These are phyloP conservation scores for Rhynchospora breviuscula DNA, from an alignment of 176 grass and related monocot species.

Conservation along the genomic window DNA sequence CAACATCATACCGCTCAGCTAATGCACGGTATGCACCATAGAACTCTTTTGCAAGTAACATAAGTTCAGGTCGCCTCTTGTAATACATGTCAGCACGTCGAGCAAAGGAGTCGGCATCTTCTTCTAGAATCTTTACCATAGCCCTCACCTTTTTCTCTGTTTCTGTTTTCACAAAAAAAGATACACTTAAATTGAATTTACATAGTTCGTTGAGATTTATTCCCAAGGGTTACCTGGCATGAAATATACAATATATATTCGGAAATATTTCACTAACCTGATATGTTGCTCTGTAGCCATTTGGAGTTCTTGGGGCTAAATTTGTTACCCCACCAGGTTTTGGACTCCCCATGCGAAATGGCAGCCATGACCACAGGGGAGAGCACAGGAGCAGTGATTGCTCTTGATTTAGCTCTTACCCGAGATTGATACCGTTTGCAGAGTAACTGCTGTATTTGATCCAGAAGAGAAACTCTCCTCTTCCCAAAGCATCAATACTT, in stretches of 20 bases:
- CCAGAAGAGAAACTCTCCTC: constrained; percentile 13
- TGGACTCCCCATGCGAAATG: constrained; percentile 6
- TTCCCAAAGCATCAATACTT: constrained; percentile 6
- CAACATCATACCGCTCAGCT: constrained; percentile 24
- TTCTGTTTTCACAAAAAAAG: constrained; percentile 16
- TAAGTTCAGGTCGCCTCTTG: constrained; percentile 21
- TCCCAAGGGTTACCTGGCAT: neutral
- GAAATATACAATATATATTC: neutral
- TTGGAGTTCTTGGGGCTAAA: constrained; percentile 19
- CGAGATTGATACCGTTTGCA: neutral
- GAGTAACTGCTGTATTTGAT: constrained; percentile 10
- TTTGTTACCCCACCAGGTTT: constrained; percentile 6
- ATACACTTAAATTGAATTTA: neutral
- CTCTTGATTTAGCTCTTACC: constrained; percentile 11
- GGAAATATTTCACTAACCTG: neutral
- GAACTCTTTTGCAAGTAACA: constrained; percentile 21
- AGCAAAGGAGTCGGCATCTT: constrained; percentile 28
- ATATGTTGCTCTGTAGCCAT: constrained; percentile 24
- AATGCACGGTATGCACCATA: constrained; percentile 17
- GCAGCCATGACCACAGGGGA: constrained; percentile 24
- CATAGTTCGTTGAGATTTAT: neutral
- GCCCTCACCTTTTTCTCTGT: constrained; percentile 19
- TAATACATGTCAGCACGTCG: constrained; percentile 20
- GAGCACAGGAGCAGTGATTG: neutral
- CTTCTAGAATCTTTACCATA: constrained; percentile 29